Evolutionary conservation across 306 rosid genomes (phyloP), one percentile per base, ranked within the genome.

Genomic region (Psophocarpus tetragonolobus): DNA sequence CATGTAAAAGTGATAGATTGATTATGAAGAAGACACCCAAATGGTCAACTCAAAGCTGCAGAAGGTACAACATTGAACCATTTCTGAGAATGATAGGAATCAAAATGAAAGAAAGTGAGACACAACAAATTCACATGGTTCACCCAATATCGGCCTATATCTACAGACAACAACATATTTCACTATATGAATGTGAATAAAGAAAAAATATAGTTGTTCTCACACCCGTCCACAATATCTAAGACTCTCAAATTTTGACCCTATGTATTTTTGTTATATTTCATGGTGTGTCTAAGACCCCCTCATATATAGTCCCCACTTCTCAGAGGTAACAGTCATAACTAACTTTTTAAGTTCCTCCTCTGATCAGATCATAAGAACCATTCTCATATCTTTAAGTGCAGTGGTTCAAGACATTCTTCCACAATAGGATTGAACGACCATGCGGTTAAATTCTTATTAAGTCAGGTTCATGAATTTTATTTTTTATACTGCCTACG

Each of bases 41-140:
- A 39, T 53, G 30, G 67, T 78, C 73, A 73, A 62, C 75, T 38
- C 69, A 57, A 69, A 75, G 83, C 88, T 75, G 83, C 77, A 76
- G 24, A 69, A 74, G 53, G 75, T 29, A 69, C 62, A n/a, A 53
- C 9, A 74, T 62, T 50, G 63, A 71, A 61, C 20, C 74, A 39
- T 14, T 75, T 60, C 77, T 47, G 14, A 10, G 45, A 41, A 45
- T 42, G 3, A 42, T 42, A n/a, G n/a, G n/a, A n/a, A 42, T n/a
- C 4, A 13, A 17, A 5, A 5, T 3, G 12, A 3, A 42, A 3
- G 51, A 45, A 45, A 45, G 20, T 20, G 2, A 45, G 20, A 42
- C 50, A 45, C 18, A 45, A 45, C 3, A 15, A 4, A 45, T 45
- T 45, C 8, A 45, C 51, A 45, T 15, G 20, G 8, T 15, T 45